Evolutionary conservation across 345 rosid genomes (phyloP).

Genomic region (Eucalyptus cloeziana): DNA sequence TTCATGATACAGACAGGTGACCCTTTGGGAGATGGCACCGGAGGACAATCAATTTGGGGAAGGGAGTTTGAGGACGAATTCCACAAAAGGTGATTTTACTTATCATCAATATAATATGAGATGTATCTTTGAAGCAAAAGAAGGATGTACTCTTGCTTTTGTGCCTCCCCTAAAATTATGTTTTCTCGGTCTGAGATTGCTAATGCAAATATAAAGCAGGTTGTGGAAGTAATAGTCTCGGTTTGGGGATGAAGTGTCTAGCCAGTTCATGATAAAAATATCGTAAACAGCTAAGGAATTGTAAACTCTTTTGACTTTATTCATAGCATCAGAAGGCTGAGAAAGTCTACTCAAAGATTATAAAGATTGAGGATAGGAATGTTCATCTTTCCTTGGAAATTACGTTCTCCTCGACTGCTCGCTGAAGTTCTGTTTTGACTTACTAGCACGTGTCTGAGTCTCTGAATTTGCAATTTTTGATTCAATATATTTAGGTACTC

Average conservation of each 20-base stretch:
- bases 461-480: background rate
- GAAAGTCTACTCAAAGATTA: background rate
- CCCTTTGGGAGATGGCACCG: constrained; percentile 98
- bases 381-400: background rate
- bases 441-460: background rate
- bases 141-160: background rate
- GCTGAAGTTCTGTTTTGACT: background rate
- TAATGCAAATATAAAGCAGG: background rate
- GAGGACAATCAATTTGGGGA: constrained; percentile 99
- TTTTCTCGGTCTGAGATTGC: background rate
- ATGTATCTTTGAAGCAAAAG: background rate
- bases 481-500: background rate
- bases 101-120: background rate
- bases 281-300: background rate
- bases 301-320: background rate
- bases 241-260: background rate
- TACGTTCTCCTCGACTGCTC: background rate
- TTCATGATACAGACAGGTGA: constrained; percentile 99
- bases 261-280: background rate
- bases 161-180: background rate
- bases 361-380: background rate
- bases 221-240: background rate
- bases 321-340: background rate
- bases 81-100: constrained; percentile 69
- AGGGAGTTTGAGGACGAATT: constrained; percentile 98